Percentiles rank a stretch among this genome's conserved stretches.
phyloP scores from a whole-genome alignment of 2,329 filamentous ascomycete genomes.

The Talaromyces sp. region DNA sequence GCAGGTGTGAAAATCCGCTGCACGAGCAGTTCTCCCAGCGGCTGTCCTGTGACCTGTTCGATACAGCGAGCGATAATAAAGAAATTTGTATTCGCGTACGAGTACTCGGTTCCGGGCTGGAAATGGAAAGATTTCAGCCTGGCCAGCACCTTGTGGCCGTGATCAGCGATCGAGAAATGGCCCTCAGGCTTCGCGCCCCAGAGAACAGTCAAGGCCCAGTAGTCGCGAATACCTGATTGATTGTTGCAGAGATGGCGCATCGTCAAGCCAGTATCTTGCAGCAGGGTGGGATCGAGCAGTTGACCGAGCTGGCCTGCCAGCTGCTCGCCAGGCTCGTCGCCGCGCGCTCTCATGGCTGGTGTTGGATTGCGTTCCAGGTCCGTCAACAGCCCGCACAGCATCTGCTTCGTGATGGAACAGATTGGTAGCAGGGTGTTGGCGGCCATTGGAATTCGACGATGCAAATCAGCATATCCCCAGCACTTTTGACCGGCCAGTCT shows the following conservation, averaged over 20 bases:
- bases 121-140: constrained; percentile 38
- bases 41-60: constrained; percentile 32
- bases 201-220: constrained; percentile 41
- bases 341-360: constrained; percentile 20
- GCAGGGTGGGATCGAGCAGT: constrained; percentile 21
- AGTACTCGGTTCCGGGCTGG: constrained; percentile 37
- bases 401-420: constrained; percentile 46
- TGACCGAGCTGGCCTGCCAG: constrained; percentile 23
- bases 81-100: constrained; percentile 44
- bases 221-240: constrained; percentile 43
- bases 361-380: constrained; percentile 32
- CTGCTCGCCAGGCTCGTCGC: constrained; percentile 23
- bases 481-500: constrained; percentile 32
- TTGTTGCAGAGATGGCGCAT: constrained; percentile 36
- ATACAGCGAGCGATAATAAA: constrained; percentile 33
- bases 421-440: constrained; percentile 37
- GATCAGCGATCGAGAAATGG: constrained; percentile 31
- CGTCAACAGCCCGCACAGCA: constrained; percentile 34
- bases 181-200: constrained; percentile 40
- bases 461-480: constrained; percentile 43
- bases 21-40: constrained; percentile 30
- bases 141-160: constrained; percentile 24
- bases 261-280: constrained; percentile 24
- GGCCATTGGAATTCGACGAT: constrained; percentile 32
- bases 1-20: constrained; percentile 38